phyloP scores from a whole-genome alignment of 2,329 filamentous ascomycete genomes.

The Penicillium frequentans region DNA sequence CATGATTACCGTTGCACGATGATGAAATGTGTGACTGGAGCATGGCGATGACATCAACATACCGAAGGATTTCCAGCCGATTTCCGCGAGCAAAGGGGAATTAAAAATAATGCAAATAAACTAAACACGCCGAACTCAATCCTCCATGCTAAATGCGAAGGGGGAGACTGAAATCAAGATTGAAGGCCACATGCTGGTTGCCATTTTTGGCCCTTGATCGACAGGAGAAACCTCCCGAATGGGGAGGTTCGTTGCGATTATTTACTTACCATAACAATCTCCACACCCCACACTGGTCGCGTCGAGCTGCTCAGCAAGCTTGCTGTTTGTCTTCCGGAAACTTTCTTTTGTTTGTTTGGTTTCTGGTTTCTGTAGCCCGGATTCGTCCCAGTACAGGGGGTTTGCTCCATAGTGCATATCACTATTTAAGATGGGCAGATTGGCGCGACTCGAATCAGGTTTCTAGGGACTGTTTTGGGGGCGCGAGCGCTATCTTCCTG shows the following conservation, averaged over 20 bases:
- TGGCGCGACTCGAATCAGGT: slow-evolving; percentile 8
- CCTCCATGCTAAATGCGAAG: slow-evolving; percentile 2
- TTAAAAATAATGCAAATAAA: neutral
- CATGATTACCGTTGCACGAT: neutral
- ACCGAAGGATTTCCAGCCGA: neutral
- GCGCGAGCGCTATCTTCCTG: neutral
- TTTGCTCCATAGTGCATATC: slow-evolving; percentile 13
- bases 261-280: neutral
- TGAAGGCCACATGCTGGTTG: neutral
- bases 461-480: neutral
- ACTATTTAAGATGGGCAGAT: slow-evolving; percentile 9
- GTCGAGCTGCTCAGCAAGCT: neutral
- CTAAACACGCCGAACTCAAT: neutral
- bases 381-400: slow-evolving; percentile 4
- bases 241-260: neutral
- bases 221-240: slow-evolving; percentile 18
- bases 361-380: neutral
- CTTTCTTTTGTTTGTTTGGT: neutral
- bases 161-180: neutral
- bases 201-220: slow-evolving; percentile 16
- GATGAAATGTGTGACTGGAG: neutral
- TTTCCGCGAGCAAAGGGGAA: neutral
- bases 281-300: neutral
- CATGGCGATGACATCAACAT: slow-evolving; percentile 10
- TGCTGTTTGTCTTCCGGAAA: neutral